Evolutionary conservation across 495 filamentous ascomycete genomes (phyloP).

Genomic region (Geopyxis carbonaria): DNA sequence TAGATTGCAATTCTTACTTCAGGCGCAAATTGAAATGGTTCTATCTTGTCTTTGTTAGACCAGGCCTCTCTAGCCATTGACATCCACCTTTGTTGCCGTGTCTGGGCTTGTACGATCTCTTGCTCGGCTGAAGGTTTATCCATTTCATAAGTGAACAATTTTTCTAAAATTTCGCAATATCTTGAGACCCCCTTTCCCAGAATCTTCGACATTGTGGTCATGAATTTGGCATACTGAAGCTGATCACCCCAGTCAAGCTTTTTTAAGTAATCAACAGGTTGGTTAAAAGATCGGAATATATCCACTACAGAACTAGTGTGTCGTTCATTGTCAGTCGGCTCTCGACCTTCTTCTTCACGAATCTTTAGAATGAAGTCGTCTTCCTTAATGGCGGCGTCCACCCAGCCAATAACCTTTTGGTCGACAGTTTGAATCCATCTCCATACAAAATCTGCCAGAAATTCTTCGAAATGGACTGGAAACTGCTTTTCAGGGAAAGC

Average conservation of each 20-base stretch:
- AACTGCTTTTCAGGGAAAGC: slow-evolving; percentile 52
- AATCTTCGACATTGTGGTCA: slow-evolving; percentile 83
- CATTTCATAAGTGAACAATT: slow-evolving; percentile 81
- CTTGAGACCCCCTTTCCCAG: slow-evolving; percentile 66
- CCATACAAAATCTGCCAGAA: slow-evolving; percentile 86
- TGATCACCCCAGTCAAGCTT: slow-evolving; percentile 85
- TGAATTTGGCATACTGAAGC: slow-evolving; percentile 84
- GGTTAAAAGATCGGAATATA: slow-evolving; percentile 83
- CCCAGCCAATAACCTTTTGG: slow-evolving; percentile 60
- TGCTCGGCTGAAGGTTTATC: slow-evolving; percentile 77
- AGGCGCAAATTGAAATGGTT: slow-evolving; percentile 93
- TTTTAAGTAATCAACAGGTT: slow-evolving; percentile 70
- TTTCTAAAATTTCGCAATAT: slow-evolving; percentile 85
- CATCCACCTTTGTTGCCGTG: slow-evolving; percentile 78
- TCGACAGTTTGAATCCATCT: slow-evolving; percentile 78
- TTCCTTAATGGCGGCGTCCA: slow-evolving; percentile 76
- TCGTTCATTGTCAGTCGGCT: slow-evolving; percentile 58
- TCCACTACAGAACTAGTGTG: slow-evolving; percentile 90
- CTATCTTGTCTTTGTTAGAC: slow-evolving; percentile 81
- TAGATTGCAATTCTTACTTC: slow-evolving; percentile 45
- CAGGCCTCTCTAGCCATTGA: slow-evolving; percentile 90
- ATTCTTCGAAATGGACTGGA: slow-evolving; percentile 66
- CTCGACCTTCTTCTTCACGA: slow-evolving; percentile 14
- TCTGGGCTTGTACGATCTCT: slow-evolving; percentile 55
- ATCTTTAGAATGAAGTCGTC: slow-evolving; percentile 49